Evolutionary conservation across 371 early-diverging fungal genomes (phyloP).

Genomic region (Homolaphlyctis polyrhiza): DNA sequence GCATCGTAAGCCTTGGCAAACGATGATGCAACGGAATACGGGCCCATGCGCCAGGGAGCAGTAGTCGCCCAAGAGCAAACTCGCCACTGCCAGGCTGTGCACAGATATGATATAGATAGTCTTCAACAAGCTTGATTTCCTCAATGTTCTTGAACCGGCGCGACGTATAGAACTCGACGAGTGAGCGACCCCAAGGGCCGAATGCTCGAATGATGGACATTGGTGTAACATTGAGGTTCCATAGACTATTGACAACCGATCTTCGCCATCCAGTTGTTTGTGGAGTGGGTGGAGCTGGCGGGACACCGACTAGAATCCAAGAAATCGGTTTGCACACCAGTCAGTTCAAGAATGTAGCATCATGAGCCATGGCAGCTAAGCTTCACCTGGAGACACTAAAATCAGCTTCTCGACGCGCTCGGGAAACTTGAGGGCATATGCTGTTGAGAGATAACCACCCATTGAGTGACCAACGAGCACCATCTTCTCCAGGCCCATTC

Average conservation of each 20-base stretch:
- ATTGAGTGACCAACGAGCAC: constrained; percentile 62
- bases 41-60: constrained; percentile 70
- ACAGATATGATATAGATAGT: constrained; percentile 69
- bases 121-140: constrained; percentile 58
- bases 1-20: constrained; percentile 62
- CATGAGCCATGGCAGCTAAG: background rate
- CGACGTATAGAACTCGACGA: constrained; percentile 47
- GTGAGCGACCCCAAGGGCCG: constrained; percentile 53
- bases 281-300: too few species aligned
- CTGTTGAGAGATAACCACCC: constrained; percentile 76
- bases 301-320: background rate
- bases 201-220: constrained; percentile 70
- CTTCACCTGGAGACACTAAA: constrained; percentile 77
- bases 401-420: constrained; percentile 83
- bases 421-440: constrained; percentile 85
- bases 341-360: background rate
- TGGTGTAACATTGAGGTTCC: constrained; percentile 75
- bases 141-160: constrained; percentile 63
- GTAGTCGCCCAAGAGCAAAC: constrained; percentile 65
- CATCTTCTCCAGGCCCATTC: constrained; percentile 74
- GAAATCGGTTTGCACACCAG: background rate
- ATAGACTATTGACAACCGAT: constrained; percentile 47
- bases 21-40: constrained; percentile 69
- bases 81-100: constrained; percentile 74
- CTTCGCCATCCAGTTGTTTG: too few species aligned